Base-by-base conservation (phyloP, 805 yeast genomes). In the Saturnispora mendoncae region DNA sequence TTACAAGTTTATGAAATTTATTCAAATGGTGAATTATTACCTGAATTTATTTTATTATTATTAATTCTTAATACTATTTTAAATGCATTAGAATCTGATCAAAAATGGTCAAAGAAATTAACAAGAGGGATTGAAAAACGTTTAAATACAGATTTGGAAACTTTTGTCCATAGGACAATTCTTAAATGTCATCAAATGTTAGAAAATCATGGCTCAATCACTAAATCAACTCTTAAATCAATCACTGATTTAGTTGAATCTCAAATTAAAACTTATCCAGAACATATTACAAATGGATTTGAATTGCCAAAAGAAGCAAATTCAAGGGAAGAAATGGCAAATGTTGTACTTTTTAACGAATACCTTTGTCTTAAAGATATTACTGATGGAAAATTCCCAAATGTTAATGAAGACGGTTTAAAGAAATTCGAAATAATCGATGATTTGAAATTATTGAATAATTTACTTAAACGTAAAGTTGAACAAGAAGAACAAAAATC, bases 1-100 rank as follows among this genome's bases (percentile, higher is more conserved):
- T 50, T 73, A 26, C 82, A 78, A 13, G 65, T 78, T 0, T 83
- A 76, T 59, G 92, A 83, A 50, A 69, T 80, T 41, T 81, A 70
- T 51, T 53, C 47, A 2, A 67, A 74, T 33, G 77, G 79, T 9
- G 84, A 76, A 27, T 65, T 80, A 1, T 54, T 71, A 15, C 69
- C 79, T n/a, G 90, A 84, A 55, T 58, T 74, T 30, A 60, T 69
- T 1, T 57, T 80, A 17, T 39, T 82, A 4, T 43, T 79, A 4
- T 81, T 80, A 49, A 64, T 74, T 3, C 49, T 80, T 8, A 63
- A 76, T 1, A 63, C 67, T 2, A 29, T 65, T 10, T 54, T 60
- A 13, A 57, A 43, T 49, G 51, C 56, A 45, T 50, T 56, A 56
- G 41, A 49, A 42, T 41, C 60, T n/a, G 61, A 62, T 38, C 24